Evolutionary conservation across 306 rosid species (phyloP).

Genomic region (Sicyos edulis): DNA sequence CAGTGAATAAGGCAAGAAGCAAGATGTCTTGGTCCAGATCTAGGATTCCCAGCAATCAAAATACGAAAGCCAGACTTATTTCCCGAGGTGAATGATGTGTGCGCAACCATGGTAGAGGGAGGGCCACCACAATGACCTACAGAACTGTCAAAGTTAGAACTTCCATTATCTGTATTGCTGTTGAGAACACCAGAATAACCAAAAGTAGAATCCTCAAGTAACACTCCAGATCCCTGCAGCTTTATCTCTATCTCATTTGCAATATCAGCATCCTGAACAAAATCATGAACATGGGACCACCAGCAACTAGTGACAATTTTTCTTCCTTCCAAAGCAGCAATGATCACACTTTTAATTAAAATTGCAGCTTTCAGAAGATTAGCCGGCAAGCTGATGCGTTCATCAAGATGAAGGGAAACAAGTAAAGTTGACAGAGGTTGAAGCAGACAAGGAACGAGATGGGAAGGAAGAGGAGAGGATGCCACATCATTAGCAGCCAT

Average conservation of each 20-base stretch:
- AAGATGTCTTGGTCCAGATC: slow-evolving; percentile 90
- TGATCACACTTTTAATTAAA: slow-evolving; percentile 52
- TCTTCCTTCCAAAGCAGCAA: slow-evolving; percentile 56
- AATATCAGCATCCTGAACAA: slow-evolving; percentile 53
- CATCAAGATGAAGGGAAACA: slow-evolving; percentile 71
- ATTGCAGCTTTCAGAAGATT: slow-evolving; percentile 53
- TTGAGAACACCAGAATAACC: slow-evolving; percentile 32
- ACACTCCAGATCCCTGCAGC: slow-evolving; percentile 56
- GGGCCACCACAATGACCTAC: slow-evolving; percentile 36
- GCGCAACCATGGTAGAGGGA: slow-evolving; percentile 29
- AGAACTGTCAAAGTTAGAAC: slow-evolving; percentile 26
- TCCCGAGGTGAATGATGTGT: slow-evolving; percentile 33
- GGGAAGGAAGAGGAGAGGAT: slow-evolving; percentile 75
- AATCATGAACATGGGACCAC: slow-evolving; percentile 74
- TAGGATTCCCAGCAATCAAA: slow-evolving; percentile 67
- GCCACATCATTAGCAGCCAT: slow-evolving; percentile 80
- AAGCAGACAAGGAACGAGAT: slow-evolving; percentile 74
- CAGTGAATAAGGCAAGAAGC: slow-evolving; percentile 87
- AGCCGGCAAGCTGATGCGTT: slow-evolving; percentile 63
- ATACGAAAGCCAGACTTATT: slow-evolving; percentile 61
- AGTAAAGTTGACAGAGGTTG: slow-evolving; percentile 69
- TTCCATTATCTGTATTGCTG: slow-evolving; percentile 28
- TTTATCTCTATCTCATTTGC: slow-evolving; percentile 53
- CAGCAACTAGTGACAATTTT: slow-evolving; percentile 52
- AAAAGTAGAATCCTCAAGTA: slow-evolving; percentile 36